These are phyloP conservation scores for Hyaloperonospora brassicae DNA, from an alignment of 352 stramenopile genomes.

Conservation along the genomic window DNA sequence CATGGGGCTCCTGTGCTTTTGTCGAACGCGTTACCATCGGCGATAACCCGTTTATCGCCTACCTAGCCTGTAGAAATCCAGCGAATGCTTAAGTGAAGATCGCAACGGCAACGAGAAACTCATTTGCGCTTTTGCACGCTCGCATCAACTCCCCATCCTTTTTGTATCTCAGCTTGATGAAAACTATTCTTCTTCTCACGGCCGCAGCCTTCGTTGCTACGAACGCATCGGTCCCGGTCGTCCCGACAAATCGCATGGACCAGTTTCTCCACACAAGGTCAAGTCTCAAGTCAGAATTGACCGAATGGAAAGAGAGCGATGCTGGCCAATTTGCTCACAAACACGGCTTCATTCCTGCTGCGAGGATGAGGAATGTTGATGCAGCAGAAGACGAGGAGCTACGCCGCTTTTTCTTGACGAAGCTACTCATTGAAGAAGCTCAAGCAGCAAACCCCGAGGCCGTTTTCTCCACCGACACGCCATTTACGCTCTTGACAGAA, in stretches of 20 bases:
- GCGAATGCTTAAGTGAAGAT: too few species aligned
- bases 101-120: too few species aligned
- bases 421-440: conserved; percentile 46
- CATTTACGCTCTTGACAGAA: conserved; percentile 67
- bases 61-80: too few species aligned
- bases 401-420: conserved; percentile 51
- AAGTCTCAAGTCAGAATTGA: conserved; percentile 33
- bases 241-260: conserved; percentile 26
- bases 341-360: conserved; percentile 32
- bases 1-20: too few species aligned
- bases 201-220: conserved; percentile 15
- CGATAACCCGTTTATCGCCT: too few species aligned
- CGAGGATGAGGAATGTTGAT: not conserved
- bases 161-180: conserved; percentile 20
- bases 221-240: conserved; percentile 11
- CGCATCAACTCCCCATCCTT: not conserved
- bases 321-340: conserved; percentile 41
- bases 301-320: conserved; percentile 42
- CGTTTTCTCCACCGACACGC: conserved; percentile 53
- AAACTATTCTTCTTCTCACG: conserved; percentile 25
- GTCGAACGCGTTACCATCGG: too few species aligned
- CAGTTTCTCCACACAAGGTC: conserved; percentile 45
- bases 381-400: conserved; percentile 35
- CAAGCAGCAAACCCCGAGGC: conserved; percentile 50
- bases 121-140: too few species aligned